Base-by-base conservation (phyloP, 176 grass and related monocot species). In the Carex myosuroides region DNA sequence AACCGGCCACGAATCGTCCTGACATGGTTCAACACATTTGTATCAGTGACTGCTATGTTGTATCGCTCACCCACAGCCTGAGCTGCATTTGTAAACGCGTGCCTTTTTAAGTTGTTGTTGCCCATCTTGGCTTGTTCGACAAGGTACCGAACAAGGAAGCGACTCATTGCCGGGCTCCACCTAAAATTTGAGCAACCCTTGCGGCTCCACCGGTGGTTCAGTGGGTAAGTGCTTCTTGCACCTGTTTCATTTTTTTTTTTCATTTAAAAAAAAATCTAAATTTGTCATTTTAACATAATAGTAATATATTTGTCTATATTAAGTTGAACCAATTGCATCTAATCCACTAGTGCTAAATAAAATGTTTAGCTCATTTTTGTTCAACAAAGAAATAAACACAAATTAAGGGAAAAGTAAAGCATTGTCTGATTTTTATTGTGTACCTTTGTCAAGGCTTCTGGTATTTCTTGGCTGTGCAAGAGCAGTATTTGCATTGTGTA, bases 21-120 rank as follows among this genome's bases (percentile, higher is more conserved):
- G 12, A 60, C 76, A 57, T 60, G 76, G 50, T 79, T 79, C 12
- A 58, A 79, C 26, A 79, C 76, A 79, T 79, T 79, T 46, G 76
- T 79, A 79, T 79, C 76, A 57, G 76, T 79, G 32, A 79, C 76
- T 33, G 76, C 24, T 33, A 79, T 58, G 26, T 57, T 57, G 76
- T 79, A 79, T 3, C 13, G 22, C 29, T 60, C 76, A 22, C 29
- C 48, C 18, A 79, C 76, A 8, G 76, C 76, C 52, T 60, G n/a
- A 33, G 76, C 76, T 24, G 76, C 46, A 37, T 37, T 80, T 56
- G 77, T 33, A 29, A 80, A 80, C 13, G 24, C 53, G n/a, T 80
- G 46, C 33, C 55, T 56, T 57, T 37, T 80, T 11, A 80, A 80
- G 57, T 80, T 80, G 57, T 9, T 16, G 54, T 80, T 80, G 26